These are phyloP conservation scores for Pestalotiopsis sp. DNA, from an alignment of 2,329 filamentous ascomycete genomes.

Conservation along the genomic window DNA sequence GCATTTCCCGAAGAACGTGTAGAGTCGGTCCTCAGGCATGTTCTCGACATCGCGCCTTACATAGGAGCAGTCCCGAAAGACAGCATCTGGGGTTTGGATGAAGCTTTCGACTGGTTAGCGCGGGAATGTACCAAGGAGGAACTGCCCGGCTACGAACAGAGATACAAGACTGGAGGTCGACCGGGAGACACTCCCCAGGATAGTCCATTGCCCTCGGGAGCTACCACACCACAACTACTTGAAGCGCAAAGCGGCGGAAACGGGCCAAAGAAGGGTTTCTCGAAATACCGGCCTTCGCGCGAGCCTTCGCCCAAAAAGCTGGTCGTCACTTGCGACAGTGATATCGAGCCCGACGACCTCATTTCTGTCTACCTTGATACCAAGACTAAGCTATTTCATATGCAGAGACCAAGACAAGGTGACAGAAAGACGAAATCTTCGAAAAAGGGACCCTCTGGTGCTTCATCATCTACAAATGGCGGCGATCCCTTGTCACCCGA, in stretches of 20 bases:
- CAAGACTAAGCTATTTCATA: conserved; percentile 67
- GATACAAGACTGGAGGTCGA: conserved; percentile 28
- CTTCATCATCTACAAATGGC: neutral
- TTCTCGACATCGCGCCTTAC: conserved; percentile 69
- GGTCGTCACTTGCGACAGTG: conserved; percentile 61
- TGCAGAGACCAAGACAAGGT: conserved; percentile 57
- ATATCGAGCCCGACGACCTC: conserved; percentile 75
- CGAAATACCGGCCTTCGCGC: conserved; percentile 30
- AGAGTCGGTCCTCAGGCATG: conserved; percentile 64
- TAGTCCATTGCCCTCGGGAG: conserved; percentile 52
- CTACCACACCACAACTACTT: conserved; percentile 48
- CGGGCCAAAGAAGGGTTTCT: conserved; percentile 35
- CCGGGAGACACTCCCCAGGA: conserved; percentile 47
- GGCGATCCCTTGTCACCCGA: conserved; percentile 22
- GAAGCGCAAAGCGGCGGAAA: conserved; percentile 30
- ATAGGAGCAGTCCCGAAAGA: conserved; percentile 61
- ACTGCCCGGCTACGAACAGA: conserved; percentile 70
- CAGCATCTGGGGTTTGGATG: conserved; percentile 81
- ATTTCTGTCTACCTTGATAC: conserved; percentile 77
- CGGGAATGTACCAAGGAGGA: conserved; percentile 70
- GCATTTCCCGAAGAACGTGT: conserved; percentile 69
- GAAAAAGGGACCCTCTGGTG: conserved; percentile 18
- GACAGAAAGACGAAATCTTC: conserved; percentile 42
- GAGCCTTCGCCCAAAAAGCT: conserved; percentile 42
- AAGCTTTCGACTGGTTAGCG: conserved; percentile 89